Conservation (phyloP, 495 filamentous ascomycete species). For the Hypomontagnella monticulosa region DNA sequence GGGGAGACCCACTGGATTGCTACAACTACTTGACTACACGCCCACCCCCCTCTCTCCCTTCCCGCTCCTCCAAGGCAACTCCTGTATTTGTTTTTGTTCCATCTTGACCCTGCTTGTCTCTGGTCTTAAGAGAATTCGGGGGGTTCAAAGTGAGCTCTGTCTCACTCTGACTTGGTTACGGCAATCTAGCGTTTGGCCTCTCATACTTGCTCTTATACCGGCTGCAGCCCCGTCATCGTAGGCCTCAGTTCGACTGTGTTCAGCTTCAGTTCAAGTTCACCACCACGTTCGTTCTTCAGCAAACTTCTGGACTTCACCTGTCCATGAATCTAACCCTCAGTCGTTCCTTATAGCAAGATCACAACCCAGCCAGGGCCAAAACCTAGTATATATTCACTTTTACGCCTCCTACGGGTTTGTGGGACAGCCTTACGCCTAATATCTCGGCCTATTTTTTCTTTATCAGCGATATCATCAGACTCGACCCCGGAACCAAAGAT, state of each 20-base stretch:
- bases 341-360: constrained; percentile 53
- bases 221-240: constrained; percentile 34
- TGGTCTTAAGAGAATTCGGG: constrained; percentile 43
- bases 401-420: not conserved
- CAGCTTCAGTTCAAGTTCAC: constrained; percentile 38
- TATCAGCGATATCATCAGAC: constrained; percentile 5
- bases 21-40: constrained; percentile 47
- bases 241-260: constrained; percentile 25
- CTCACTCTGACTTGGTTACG: constrained; percentile 42
- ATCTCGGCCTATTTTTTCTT: constrained; percentile 4
- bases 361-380: not conserved
- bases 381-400: constrained; percentile 8
- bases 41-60: constrained; percentile 49
- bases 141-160: constrained; percentile 45
- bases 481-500: not conserved
- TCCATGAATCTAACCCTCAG: constrained; percentile 52
- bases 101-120: constrained; percentile 49
- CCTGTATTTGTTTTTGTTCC: constrained; percentile 48
- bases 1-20: constrained; percentile 35
- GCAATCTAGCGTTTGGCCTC: constrained; percentile 26
- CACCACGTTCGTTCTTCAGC: constrained; percentile 44
- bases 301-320: constrained; percentile 33
- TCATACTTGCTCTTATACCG: constrained; percentile 44
- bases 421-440: constrained; percentile 16
- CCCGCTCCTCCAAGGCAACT: constrained; percentile 45